Evolutionary conservation across 1,139 yeast species (phyloP), one percentile per base, ranked within the genome.

Genomic region (Williopsis jadinii): DNA sequence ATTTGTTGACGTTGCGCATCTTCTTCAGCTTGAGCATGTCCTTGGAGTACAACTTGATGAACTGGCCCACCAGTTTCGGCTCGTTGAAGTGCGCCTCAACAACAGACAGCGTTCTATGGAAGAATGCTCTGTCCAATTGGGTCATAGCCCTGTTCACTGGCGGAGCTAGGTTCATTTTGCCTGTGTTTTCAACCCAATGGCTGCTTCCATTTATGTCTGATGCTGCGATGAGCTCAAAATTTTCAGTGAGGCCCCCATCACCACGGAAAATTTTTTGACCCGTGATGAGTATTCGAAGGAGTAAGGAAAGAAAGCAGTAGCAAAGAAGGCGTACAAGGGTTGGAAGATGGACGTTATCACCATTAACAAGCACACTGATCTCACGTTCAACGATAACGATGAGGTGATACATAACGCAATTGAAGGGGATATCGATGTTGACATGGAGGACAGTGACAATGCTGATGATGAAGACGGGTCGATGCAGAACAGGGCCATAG

Each of bases 81-180:
- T 87, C 79, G 2, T 81, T 77, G 54, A 90, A 78, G 40, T 70
- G 63, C 1, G 90, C 87, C 12, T 79, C 83, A 49, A 84, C 74
- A 19, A 87, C 64, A 1, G 78, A 73, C 6, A 84, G 64, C 11
- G 68, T 66, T 28, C 69, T 70, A 9, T 66, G 58, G 64, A 88
- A 90, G 52, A 77, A 75, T 0, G 73, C 61, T 36, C 83, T 72
- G 60, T 88, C 92, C 37, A 90, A 68, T 19, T 58, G 69, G 35
- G 57, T 73, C 90, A 86, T 81, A 6, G 74, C 67, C 39, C 86
- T 64, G 57, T 82, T 71, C 11, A 77, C 66, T 0, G 96, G 96
- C 3, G 95, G 95, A 3, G 43, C 35, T 13, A 54, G 41, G 35
- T 51, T 46, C 32, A 32, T 34, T 12, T 41, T 8, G 41, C 35